These are phyloP conservation scores for Pisolithus marmoratus DNA, from an alignment of 768 basidiomycete species.

Conservation along the genomic window DNA sequence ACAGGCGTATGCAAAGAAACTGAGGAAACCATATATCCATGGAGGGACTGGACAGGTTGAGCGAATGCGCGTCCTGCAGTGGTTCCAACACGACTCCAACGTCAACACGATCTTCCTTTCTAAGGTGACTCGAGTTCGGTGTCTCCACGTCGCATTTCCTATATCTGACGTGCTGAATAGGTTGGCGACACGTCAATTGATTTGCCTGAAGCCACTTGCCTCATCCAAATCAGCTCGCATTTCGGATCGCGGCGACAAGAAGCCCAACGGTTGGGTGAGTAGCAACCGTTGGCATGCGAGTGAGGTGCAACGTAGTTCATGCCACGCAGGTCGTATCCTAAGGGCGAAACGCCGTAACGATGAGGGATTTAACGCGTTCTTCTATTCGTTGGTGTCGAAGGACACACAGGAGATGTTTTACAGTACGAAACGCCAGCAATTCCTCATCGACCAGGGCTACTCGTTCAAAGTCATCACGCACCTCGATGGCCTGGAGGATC, in stretches of 20 bases:
- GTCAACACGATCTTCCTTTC: slow-evolving; percentile 99
- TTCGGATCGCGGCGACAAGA: slow-evolving; percentile 98
- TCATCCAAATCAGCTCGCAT: slow-evolving; percentile 99
- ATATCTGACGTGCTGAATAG: slow-evolving; percentile 33
- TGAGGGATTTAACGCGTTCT: slow-evolving; percentile 99
- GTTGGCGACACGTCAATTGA: slow-evolving; percentile 99
- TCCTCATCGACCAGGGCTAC: slow-evolving; percentile 98
- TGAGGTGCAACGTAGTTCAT: slow-evolving; percentile 12
- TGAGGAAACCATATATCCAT: slow-evolving; percentile 93
- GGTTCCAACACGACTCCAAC: slow-evolving; percentile 92
- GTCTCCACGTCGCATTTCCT: slow-evolving; percentile 6
- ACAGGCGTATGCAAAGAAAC: slow-evolving; percentile 88
- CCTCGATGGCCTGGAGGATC: slow-evolving; percentile 82
- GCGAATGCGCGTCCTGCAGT: slow-evolving; percentile 89
- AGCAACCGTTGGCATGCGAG: slow-evolving; percentile 5
- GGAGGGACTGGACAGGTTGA: slow-evolving; percentile 94
- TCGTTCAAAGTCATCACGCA: slow-evolving; percentile 99
- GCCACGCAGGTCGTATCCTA: slow-evolving; percentile 74
- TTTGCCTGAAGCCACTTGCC: slow-evolving; percentile 96
- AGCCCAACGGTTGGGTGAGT: slow-evolving; percentile 86
- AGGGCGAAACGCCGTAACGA: slow-evolving; percentile 97
- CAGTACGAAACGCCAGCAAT: slow-evolving; percentile 97
- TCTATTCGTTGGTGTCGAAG: slow-evolving; percentile 98
- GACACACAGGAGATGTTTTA: slow-evolving; percentile 99
- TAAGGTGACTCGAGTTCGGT: slow-evolving; percentile 50